phyloP scores from a whole-genome alignment of 345 rosid genomes.

The Trapa bicornis region DNA sequence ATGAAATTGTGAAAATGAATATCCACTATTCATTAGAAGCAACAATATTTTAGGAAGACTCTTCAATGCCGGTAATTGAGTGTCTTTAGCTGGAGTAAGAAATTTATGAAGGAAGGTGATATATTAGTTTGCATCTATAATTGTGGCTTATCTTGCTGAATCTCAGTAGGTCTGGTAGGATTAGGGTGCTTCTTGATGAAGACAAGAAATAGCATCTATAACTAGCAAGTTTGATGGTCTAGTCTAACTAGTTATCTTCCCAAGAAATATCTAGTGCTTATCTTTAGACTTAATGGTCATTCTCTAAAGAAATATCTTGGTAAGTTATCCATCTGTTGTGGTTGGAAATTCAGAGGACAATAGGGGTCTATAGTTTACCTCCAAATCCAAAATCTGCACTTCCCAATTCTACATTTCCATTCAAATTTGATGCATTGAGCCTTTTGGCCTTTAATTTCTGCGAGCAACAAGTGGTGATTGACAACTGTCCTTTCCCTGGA shows the following conservation, averaged over 20 bases:
- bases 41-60: background rate
- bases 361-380: background rate
- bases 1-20: too few relatives aligned
- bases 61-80: background rate
- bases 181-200: background rate
- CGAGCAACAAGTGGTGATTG: constrained; percentile 46
- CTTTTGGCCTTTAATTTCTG: constrained; percentile 29
- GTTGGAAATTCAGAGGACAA: too few relatives aligned
- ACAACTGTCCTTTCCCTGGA: constrained; percentile 31
- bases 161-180: background rate
- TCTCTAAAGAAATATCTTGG: background rate
- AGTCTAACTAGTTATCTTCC: background rate
- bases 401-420: constrained; percentile 14
- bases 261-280: background rate
- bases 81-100: background rate
- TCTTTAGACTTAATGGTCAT: background rate
- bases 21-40: background rate
- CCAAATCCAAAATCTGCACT: background rate
- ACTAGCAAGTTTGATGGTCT: background rate
- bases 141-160: background rate
- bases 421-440: constrained; percentile 31
- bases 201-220: background rate
- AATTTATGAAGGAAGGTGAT: background rate
- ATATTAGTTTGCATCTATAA: background rate
- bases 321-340: background rate